A percentile compares a stretch with the other conserved stretches of the same genome.
Evolutionary conservation across 176 grass and related monocot species (phyloP).

Genomic region (Oryza nivara): DNA sequence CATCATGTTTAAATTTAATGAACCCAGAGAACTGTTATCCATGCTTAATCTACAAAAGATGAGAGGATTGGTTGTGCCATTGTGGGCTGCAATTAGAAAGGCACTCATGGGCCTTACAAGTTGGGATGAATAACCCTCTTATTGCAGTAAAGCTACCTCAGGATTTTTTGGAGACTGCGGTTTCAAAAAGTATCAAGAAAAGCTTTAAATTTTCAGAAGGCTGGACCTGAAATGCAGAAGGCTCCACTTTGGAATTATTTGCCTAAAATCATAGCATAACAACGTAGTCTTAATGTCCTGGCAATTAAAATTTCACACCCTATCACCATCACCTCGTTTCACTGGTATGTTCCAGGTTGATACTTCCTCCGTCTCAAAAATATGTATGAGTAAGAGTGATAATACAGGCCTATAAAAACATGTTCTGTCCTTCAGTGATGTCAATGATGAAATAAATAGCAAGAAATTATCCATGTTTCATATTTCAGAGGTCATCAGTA

Average conservation of each 20-base stretch:
- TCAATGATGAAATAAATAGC: not conserved
- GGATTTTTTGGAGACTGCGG: not conserved
- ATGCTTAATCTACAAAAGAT: not conserved
- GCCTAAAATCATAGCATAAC: no score
- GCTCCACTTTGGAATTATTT: not conserved
- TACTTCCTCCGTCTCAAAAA: no score
- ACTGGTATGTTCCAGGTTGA: no score
- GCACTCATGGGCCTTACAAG: not conserved
- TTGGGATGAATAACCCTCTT: slow-evolving; percentile 6
- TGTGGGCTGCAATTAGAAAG: slow-evolving; percentile 3
- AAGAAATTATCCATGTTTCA: not conserved
- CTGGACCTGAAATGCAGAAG: not conserved
- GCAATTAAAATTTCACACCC: no score
- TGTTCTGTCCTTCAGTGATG: not conserved
- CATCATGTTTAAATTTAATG: not conserved
- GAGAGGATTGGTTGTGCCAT: not conserved
- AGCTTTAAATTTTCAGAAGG: not conserved
- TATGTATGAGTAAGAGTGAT: no score
- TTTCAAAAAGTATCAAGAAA: not conserved
- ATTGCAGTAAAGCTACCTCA: not conserved
- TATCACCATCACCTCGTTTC: no score
- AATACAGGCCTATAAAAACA: no score
- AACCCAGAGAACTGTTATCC: not conserved
- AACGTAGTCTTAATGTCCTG: no score
- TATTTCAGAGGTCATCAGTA: not conserved